These are phyloP conservation scores for Dendrobium catenatum DNA, from an alignment of 106 monocot genomes.

Conservation along the genomic window DNA sequence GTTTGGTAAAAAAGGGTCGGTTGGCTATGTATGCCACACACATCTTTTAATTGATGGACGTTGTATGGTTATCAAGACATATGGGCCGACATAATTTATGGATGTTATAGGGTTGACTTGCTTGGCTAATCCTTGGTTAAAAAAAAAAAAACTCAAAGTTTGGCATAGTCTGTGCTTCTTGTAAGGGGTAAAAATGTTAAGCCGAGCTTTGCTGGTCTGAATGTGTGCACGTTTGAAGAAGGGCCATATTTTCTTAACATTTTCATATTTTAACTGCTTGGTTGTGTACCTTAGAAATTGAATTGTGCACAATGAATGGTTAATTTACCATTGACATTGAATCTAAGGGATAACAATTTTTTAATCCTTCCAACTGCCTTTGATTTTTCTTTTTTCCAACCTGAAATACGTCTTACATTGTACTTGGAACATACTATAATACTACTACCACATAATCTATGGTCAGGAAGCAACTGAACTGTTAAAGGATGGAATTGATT, in stretches of 20 bases:
- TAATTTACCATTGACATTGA: not conserved
- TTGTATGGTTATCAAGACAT: too few relatives aligned
- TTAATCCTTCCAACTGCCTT: not conserved
- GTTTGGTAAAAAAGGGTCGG: too few relatives aligned
- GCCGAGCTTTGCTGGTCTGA: too few relatives aligned
- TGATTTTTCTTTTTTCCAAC: not conserved
- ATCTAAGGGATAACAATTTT: not conserved
- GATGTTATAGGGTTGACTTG: too few relatives aligned
- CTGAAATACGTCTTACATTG: not conserved
- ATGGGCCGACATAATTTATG: too few relatives aligned
- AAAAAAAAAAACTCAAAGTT: too few relatives aligned
- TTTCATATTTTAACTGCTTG: conserved; percentile 1
- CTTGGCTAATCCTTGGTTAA: too few relatives aligned
- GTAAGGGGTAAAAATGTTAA: too few relatives aligned
- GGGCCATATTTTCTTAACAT: not conserved
- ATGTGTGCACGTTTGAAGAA: not conserved
- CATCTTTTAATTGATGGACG: too few relatives aligned
- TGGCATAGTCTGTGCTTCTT: too few relatives aligned
- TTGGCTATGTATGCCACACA: too few relatives aligned
- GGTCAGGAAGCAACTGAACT: conserved; percentile 81
- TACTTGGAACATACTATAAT: not conserved
- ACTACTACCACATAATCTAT: not conserved
- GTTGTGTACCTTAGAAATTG: not conserved
- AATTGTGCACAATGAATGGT: not conserved
- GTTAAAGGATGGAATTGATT: conserved; percentile 87